Evolutionary conservation across 495 filamentous ascomycete species (phyloP).

Genomic region (Podospora bellae-mahoneyi): DNA sequence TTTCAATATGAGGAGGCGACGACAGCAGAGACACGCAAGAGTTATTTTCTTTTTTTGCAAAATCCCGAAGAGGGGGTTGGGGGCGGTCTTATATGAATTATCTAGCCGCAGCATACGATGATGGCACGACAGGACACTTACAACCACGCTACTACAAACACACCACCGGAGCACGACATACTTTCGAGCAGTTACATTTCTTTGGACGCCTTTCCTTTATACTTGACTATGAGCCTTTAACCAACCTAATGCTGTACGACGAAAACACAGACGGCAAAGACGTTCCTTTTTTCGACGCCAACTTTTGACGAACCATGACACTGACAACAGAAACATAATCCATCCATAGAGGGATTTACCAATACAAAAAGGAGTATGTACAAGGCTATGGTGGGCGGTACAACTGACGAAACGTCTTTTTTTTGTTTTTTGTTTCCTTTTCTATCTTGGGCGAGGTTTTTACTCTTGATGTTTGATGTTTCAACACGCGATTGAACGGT

Average conservation of each 20-base stretch:
- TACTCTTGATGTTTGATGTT: neutral
- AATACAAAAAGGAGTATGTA: neutral
- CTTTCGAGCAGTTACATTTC: neutral
- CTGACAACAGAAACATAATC: neutral
- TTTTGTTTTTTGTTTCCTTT: neutral
- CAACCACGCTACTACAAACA: neutral
- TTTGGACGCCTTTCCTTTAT: neutral
- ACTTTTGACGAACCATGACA: neutral
- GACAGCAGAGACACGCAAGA: neutral
- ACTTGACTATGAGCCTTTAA: neutral
- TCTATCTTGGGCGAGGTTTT: neutral
- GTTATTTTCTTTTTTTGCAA: neutral
- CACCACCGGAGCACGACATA: neutral
- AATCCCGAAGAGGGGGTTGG: neutral
- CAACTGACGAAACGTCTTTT: neutral
- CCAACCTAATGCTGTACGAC: slow-evolving; percentile 10
- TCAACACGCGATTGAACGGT: neutral
- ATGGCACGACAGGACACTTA: slow-evolving; percentile 10
- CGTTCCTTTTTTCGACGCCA: neutral
- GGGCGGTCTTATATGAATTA: neutral
- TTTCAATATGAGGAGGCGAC: neutral
- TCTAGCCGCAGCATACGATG: neutral
- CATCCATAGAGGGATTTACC: neutral
- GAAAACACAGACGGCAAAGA: neutral
- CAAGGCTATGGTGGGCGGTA: neutral